Evolutionary conservation across 768 basidiomycete genomes (phyloP), one percentile per base, ranked within the genome.

Genomic region (Calocybe indica): DNA sequence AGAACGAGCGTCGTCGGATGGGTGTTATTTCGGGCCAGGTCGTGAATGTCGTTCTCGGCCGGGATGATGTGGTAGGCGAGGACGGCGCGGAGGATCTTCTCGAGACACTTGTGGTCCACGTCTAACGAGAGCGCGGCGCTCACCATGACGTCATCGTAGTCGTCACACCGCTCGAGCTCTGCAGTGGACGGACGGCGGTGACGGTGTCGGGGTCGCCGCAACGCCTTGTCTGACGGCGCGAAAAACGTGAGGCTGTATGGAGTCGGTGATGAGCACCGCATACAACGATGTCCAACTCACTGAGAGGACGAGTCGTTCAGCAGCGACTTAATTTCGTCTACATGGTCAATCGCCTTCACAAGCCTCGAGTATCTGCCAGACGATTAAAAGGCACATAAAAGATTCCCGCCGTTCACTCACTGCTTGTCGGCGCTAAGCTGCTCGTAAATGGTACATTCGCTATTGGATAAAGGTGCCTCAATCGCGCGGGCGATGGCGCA

Each of bases 11-110:
- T 64, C 1, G 77, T 78, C 6, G 76, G 66, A 44, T 72, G 74
- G 0, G 83, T 85, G 5, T 71, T 72, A 58, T 83, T 82, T 54
- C 69, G 63, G 7, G 71, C 69, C 13, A 85, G 69, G 9, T 68
- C 66, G 10, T 52, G 47, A 1, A 63, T 58, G 47, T 69, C 62
- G 49, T 62, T 62, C 44, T 62, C 63, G 46, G 60, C 53, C 28
- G 75, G 74, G 7, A 86, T 62, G 39, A 76, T 73, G 58, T 81
- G 81, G 61, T 82, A 86, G 14, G 72, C 67, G 13, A 83, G 61
- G 30, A 84, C 70, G 37, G 74, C 72, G 11, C 67, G 71, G 29
- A 83, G 55, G 49, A 85, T 72, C 45, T 68, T 66, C 53, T 78
- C 78, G 56, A 88, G 62, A 40, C 76, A 70, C 58, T 80, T 75